Evolutionary conservation across 768 basidiomycete genomes (phyloP).

Genomic region (Austroboletus festivus): DNA sequence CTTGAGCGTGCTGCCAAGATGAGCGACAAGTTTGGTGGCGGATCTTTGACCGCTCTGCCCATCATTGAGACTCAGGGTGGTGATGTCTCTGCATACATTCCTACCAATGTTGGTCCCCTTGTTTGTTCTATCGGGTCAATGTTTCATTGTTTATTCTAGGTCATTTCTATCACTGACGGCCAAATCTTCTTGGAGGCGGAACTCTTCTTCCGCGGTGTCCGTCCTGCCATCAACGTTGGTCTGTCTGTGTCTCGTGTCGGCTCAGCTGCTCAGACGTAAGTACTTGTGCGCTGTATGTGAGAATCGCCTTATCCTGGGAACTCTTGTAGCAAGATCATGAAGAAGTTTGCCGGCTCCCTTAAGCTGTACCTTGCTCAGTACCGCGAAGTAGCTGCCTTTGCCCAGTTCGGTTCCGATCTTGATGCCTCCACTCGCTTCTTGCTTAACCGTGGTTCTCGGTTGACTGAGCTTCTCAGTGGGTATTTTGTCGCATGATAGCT

Average conservation of each 20-base stretch:
- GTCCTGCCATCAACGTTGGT: slow-evolving; percentile 99
- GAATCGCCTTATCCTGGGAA: slow-evolving; percentile 1
- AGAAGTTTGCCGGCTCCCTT: slow-evolving; percentile 99
- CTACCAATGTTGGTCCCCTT: slow-evolving; percentile 65
- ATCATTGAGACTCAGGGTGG: slow-evolving; percentile 99
- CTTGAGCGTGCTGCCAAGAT: slow-evolving; percentile 99
- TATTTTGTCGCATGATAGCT: not conserved
- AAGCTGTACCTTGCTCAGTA: slow-evolving; percentile 99
- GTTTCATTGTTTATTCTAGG: slow-evolving; percentile 44
- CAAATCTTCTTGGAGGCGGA: slow-evolving; percentile 99
- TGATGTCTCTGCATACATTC: slow-evolving; percentile 99
- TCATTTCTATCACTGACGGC: slow-evolving; percentile 99
- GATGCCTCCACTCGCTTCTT: slow-evolving; percentile 99
- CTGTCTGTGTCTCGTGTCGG: slow-evolving; percentile 99
- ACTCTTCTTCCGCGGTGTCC: slow-evolving; percentile 99
- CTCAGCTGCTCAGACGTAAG: slow-evolving; percentile 98
- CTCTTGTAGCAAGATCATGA: slow-evolving; percentile 96
- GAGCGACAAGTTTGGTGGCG: slow-evolving; percentile 98
- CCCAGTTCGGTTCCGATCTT: slow-evolving; percentile 99
- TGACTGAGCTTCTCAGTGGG: slow-evolving; percentile 92
- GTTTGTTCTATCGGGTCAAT: not conserved
- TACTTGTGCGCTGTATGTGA: slow-evolving; percentile 2
- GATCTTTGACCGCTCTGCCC: slow-evolving; percentile 96
- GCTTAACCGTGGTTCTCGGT: slow-evolving; percentile 94
- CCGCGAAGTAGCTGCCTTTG: slow-evolving; percentile 99